Evolutionary conservation across 345 rosid genomes (phyloP), one percentile per base, ranked within the genome.

Genomic region (Pistacia atlantica): DNA sequence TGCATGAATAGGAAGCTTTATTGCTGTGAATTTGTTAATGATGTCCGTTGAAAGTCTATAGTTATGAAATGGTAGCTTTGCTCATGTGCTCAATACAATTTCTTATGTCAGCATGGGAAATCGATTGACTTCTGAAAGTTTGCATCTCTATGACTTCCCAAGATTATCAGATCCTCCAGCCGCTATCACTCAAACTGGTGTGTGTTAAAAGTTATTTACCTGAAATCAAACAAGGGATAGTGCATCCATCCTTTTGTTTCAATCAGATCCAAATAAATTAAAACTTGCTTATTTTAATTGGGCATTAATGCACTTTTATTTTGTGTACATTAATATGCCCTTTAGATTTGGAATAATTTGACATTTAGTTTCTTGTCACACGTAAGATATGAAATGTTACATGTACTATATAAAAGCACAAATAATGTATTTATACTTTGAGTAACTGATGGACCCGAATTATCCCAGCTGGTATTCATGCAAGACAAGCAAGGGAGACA

Each of bases 91-190:
- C 67, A 72, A 4, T 72, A 17, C 12, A 22, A 22, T 60, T 16
- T 61, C 69, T 11, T 45, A 49, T 25, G 61, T 57, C 88, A 88
- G 93, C 96, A 91, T 65, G 80, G 89, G 68, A 89, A 86, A 77
- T 89, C 86, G 17, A 56, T 80, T 3, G 85, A 91, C 64, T 88
- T 89, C 80, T 88, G 93, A 92, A 88, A 61, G 74, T 80, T 90
- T 65, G 59, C 86, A 22, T 38, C 42, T 38, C 42, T 38, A 4
- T 38, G 42, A 38, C 7, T 38, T 6, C 42, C 42, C 42, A 31
- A 38, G 42, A 38, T 38, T 38, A 6, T 38, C 4, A 38, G 42
- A 6, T 38, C 42, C 42, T 38, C 42, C 42, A 38, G 2, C 42
- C 5, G 42, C 0, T 38, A 38, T 38, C 33, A 38, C 8, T 38